Evolutionary conservation across 2,329 filamentous ascomycete genomes (phyloP), one percentile per base, ranked within the genome.

Genomic region (Sporothrix dimorphospora): DNA sequence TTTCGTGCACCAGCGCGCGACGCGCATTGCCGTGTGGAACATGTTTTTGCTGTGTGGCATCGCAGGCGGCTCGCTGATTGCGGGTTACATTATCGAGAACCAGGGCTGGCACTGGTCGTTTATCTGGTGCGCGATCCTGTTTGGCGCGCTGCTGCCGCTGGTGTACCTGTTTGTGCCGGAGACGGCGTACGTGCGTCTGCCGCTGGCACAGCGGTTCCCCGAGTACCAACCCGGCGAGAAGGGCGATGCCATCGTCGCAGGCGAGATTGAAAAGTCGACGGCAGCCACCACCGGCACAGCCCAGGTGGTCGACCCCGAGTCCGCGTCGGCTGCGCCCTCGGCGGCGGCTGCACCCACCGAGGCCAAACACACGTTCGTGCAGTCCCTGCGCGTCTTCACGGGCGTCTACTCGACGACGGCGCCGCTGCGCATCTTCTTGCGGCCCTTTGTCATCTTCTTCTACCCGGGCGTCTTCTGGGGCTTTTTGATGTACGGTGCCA

Each of bases 401-500:
- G 81, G 81, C 11, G 75, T 78, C 45, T 83, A 82, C 75, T 80
- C 79, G 30, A 72, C 77, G 11, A 81, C 81, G 0, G 79, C 81
- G 1, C 72, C 80, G n/a, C 81, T 80, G 80, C 82, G 82, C 74
- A 79, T 82, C 51, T 82, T 82, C 70, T 49, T 80, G 4, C 77
- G 85, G 1, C 85, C 85, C 0, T 79, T 87, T 45, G 81, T 85
- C 4, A 80, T 87, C 65, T 83, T 86, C 75, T 81, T 83, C 68
- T 87, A 87, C 71, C 81, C 86, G 0, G 85, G 83, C 7, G 84
- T 87, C 4, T 78, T 85, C 16, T 87, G 84, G 83, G 82, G 82
- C 21, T 84, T 86, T 57, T 74, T 87, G 19, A 77, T 86, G 7
- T 86, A 85, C 74, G 85, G 85, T 63, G 70, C 76, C 2, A 77